phyloP scores from a whole-genome alignment of 371 early-diverging fungal genomes.

The Mucor plumbeus region DNA sequence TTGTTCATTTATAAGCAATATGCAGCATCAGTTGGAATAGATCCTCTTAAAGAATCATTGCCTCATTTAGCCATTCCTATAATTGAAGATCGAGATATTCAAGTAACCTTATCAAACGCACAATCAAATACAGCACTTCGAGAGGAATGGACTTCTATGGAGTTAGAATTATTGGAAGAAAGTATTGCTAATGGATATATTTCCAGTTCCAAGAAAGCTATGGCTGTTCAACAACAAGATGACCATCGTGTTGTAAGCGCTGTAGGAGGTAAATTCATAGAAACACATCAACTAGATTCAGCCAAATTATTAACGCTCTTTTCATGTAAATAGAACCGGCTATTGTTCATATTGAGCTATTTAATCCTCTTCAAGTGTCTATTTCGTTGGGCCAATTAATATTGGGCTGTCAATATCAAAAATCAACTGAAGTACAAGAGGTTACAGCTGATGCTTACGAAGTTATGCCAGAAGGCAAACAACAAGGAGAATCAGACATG shows the following conservation, averaged over 20 bases:
- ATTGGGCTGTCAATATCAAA: conserved; percentile 63
- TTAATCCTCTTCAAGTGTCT: conserved; percentile 70
- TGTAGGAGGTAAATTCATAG: conserved; percentile 53
- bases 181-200: conserved; percentile 48
- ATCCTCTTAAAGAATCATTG: conserved; percentile 46
- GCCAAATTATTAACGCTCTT: conserved; percentile 20
- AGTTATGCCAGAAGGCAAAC: conserved; percentile 39
- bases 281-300: neutral
- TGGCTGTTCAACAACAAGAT: conserved; percentile 55
- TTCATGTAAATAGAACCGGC: conserved; percentile 56
- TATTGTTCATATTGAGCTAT: conserved; percentile 63
- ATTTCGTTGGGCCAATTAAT: conserved; percentile 64
- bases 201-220: conserved; percentile 41
- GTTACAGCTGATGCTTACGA: neutral
- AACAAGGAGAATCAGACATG: conserved; percentile 20
- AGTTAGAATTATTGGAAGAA: conserved; percentile 63
- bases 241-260: conserved; percentile 67
- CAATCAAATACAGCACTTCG: conserved; percentile 47
- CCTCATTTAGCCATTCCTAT: conserved; percentile 56
- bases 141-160: conserved; percentile 68
- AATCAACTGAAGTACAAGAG: conserved; percentile 37
- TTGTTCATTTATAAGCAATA: conserved; percentile 77
- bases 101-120: conserved; percentile 57
- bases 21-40: conserved; percentile 35
- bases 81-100: conserved; percentile 49